A percentile compares a stretch with the other conserved stretches of the same genome.
These are phyloP conservation scores for Verticillium longisporum DNA, from an alignment of 2,329 filamentous ascomycete species.

Conservation along the genomic window DNA sequence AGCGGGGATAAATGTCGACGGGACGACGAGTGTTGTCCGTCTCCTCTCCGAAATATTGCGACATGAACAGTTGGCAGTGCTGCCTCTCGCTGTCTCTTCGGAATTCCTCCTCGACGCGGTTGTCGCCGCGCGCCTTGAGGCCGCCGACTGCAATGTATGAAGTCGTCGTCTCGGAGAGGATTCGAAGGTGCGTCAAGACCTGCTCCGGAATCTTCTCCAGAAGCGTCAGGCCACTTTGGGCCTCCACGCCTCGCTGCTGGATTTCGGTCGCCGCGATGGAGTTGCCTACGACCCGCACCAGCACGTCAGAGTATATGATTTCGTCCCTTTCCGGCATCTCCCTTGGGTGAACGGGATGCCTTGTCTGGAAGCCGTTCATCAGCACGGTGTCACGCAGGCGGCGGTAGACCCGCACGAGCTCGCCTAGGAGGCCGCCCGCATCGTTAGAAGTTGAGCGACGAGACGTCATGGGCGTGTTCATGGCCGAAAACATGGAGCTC, in stretches of 20 bases:
- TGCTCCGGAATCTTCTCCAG: constrained; percentile 81
- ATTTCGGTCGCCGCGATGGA: constrained; percentile 89
- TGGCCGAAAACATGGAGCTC: constrained; percentile 33
- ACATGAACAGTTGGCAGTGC: constrained; percentile 68
- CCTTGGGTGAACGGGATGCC: constrained; percentile 23
- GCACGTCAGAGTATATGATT: constrained; percentile 47
- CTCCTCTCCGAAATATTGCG: constrained; percentile 40
- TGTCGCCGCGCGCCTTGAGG: constrained; percentile 53
- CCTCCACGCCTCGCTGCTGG: constrained; percentile 77
- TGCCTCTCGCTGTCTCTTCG: constrained; percentile 62
- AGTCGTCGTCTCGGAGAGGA: constrained; percentile 80
- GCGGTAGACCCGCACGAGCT: constrained; percentile 54
- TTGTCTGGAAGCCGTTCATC: constrained; percentile 43
- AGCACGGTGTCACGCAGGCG: constrained; percentile 52
- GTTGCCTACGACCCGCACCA: constrained; percentile 66
- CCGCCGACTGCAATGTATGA: constrained; percentile 77
- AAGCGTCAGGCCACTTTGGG: constrained; percentile 65
- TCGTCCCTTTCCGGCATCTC: constrained; percentile 29
- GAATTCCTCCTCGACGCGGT: constrained; percentile 60
- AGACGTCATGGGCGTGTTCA: constrained; percentile 26
- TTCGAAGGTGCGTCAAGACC: constrained; percentile 75
- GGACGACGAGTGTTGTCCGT: constrained; percentile 31
- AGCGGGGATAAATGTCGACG: constrained; percentile 49
- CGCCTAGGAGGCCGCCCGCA: constrained; percentile 32
- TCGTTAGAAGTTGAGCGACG: constrained; percentile 25